Conservation (phyloP, 352 stramenopile species). For the Phytophthora citrophthora region DNA sequence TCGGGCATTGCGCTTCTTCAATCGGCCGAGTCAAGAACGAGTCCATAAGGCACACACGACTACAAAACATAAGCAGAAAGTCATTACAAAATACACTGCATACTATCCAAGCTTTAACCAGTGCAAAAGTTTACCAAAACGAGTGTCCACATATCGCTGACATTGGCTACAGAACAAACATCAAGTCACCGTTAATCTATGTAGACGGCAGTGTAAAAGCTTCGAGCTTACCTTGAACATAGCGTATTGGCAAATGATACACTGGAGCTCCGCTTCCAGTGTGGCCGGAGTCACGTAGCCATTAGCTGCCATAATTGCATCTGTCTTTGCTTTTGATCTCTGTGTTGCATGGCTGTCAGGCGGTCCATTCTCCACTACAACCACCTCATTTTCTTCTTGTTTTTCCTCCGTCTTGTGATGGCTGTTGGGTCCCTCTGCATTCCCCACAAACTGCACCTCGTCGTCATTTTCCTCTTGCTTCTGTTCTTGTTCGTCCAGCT, state of each 20-base stretch:
- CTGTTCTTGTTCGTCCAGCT: slow-evolving; percentile 20
- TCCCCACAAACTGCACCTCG: slow-evolving; percentile 31
- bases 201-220: not conserved
- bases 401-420: not conserved
- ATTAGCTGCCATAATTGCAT: slow-evolving; percentile 26
- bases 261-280: slow-evolving; percentile 53
- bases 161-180: slow-evolving; percentile 36
- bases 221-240: slow-evolving; percentile 50
- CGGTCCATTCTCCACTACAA: slow-evolving; percentile 3
- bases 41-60: slow-evolving; percentile 59
- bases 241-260: slow-evolving; percentile 58
- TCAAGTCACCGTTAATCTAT: slow-evolving; percentile 2
- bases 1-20: slow-evolving; percentile 55
- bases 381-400: slow-evolving; percentile 11
- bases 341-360: not conserved
- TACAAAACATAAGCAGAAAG: slow-evolving; percentile 18
- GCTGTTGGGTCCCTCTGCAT: slow-evolving; percentile 7
- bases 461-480: slow-evolving; percentile 32
- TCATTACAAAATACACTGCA: not conserved
- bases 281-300: slow-evolving; percentile 23
- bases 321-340: slow-evolving; percentile 23
- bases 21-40: slow-evolving; percentile 51
- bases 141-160: slow-evolving; percentile 56
- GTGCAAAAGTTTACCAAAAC: slow-evolving; percentile 44
- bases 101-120: not conserved